Conservation (phyloP, 2,329 filamentous ascomycete genomes). For the Microdochium bolleyi region DNA sequence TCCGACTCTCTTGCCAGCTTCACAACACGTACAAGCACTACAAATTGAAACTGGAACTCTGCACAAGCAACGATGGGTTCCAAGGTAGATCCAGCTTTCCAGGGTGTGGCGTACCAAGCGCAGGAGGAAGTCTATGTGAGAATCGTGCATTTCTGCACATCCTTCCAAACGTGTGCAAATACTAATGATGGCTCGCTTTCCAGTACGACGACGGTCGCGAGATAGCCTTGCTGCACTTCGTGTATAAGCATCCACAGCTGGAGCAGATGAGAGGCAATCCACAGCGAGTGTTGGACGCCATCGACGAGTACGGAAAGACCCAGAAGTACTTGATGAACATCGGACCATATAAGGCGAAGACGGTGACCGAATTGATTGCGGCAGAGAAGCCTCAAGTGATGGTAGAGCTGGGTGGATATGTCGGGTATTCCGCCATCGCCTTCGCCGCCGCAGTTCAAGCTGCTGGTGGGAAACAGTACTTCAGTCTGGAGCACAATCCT, state of each 20-base stretch:
- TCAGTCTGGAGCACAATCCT: slow-evolving; percentile 65
- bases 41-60: not conserved
- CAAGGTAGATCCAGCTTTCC: slow-evolving; percentile 16
- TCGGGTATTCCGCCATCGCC: slow-evolving; percentile 73
- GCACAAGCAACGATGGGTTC: slow-evolving; percentile 3
- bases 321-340: slow-evolving; percentile 75
- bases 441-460: slow-evolving; percentile 60
- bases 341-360: slow-evolving; percentile 64
- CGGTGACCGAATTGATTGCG: slow-evolving; percentile 61
- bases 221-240: slow-evolving; percentile 61
- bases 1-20: not conserved
- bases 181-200: not conserved
- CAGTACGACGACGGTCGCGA: slow-evolving; percentile 66
- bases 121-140: slow-evolving; percentile 31
- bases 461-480: slow-evolving; percentile 58
- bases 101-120: slow-evolving; percentile 28
- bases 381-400: slow-evolving; percentile 59
- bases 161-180: not conserved
- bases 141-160: not conserved
- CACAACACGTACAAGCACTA: not conserved
- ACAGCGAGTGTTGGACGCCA: slow-evolving; percentile 53
- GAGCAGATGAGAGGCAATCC: slow-evolving; percentile 58
- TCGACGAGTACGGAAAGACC: slow-evolving; percentile 61
- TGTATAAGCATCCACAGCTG: slow-evolving; percentile 54
- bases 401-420: slow-evolving; percentile 74